Evolutionary conservation across 2,329 filamentous ascomycete species (phyloP).

Genomic region (Stagonosporopsis tanaceti): DNA sequence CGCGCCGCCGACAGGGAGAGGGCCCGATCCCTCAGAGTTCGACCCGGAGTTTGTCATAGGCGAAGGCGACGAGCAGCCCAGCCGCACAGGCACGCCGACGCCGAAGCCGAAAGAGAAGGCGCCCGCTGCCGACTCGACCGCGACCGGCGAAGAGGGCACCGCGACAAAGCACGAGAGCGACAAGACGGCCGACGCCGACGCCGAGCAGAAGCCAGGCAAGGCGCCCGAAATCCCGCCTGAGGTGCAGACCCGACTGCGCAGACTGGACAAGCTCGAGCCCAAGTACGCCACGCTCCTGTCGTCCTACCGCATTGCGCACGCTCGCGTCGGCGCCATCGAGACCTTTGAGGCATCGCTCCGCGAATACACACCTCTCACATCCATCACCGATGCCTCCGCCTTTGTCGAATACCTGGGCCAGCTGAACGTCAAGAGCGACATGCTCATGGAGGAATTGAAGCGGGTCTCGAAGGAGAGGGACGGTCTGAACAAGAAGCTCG

Average conservation of each 20-base stretch:
- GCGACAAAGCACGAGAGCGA: conserved; percentile 46
- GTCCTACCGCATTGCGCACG: conserved; percentile 91
- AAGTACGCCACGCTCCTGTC: conserved; percentile 68
- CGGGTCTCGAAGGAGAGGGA: conserved; percentile 84
- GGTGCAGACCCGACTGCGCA: conserved; percentile 76
- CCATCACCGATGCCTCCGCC: conserved; percentile 83
- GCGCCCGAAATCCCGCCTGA: conserved; percentile 74
- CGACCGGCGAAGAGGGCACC: conserved; percentile 32
- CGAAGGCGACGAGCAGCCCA: conserved; percentile 75
- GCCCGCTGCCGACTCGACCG: conserved; percentile 29
- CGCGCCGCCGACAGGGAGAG: conserved; percentile 59
- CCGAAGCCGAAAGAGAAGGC: conserved; percentile 59
- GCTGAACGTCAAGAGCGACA: conserved; percentile 82
- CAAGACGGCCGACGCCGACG: conserved; percentile 31
- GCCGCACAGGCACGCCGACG: conserved; percentile 67
- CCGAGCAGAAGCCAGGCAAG: conserved; percentile 37
- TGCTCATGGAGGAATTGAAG: conserved; percentile 94
- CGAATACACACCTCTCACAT: conserved; percentile 90
- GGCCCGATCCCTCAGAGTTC: conserved; percentile 85
- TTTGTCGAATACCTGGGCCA: conserved; percentile 91
- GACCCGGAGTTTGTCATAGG: conserved; percentile 87
- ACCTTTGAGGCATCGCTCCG: conserved; percentile 90
- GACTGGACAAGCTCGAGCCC: conserved; percentile 87
- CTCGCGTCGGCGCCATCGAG: conserved; percentile 85
- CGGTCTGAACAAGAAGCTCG: conserved; percentile 76